These are phyloP conservation scores for Penicillium ochrochloron DNA, from an alignment of 495 filamentous ascomycete genomes.

Conservation along the genomic window DNA sequence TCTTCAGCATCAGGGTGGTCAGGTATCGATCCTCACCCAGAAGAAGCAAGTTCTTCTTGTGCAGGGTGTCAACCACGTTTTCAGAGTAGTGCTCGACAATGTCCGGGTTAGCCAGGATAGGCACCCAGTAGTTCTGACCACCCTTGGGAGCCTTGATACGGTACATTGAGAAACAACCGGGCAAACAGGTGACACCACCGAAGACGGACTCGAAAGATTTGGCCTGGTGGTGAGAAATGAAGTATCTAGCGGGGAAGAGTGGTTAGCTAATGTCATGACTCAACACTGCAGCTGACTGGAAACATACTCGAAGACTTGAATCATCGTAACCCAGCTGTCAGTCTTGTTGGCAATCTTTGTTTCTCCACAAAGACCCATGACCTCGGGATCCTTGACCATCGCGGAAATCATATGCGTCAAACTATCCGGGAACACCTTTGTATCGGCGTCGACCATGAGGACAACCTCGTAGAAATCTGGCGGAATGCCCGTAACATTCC, in stretches of 20 bases:
- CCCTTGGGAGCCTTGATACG: constrained; percentile 99
- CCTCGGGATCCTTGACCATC: constrained; percentile 98
- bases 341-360: constrained; percentile 99
- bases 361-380: constrained; percentile 99
- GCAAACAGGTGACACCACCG: constrained; percentile 98
- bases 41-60: constrained; percentile 96
- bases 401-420: constrained; percentile 98
- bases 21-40: constrained; percentile 98
- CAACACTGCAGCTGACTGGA: not conserved
- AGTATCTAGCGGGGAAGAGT: constrained; percentile 61
- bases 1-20: constrained; percentile 95
- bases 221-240: constrained; percentile 94
- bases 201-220: constrained; percentile 99
- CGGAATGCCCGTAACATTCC: constrained; percentile 96
- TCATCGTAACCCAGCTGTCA: constrained; percentile 92
- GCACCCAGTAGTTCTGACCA: constrained; percentile 98
- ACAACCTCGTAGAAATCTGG: constrained; percentile 97
- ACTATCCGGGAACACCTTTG: constrained; percentile 97
- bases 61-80: constrained; percentile 97
- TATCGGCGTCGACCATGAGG: constrained; percentile 99
- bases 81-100: constrained; percentile 99
- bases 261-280: constrained; percentile 24
- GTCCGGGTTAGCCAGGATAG: constrained; percentile 97
- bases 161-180: constrained; percentile 99
- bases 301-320: constrained; percentile 93